phyloP scores from a whole-genome alignment of 1,284 basidiomycete species.

The Pseudozyma flocculosa region DNA sequence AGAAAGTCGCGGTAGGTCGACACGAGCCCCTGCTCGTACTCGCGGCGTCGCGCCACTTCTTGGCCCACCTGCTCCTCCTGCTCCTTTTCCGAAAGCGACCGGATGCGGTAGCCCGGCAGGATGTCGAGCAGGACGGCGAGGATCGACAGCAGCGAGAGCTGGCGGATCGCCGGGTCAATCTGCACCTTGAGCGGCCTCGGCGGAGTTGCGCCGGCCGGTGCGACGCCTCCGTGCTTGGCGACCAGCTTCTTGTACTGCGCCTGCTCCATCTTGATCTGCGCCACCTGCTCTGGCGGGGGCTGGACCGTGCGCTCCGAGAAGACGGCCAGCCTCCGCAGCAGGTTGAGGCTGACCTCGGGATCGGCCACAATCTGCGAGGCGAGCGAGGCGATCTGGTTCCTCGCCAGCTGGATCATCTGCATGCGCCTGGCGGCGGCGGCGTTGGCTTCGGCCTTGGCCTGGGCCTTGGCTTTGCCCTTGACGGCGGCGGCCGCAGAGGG shows the following conservation, averaged over 20 bases:
- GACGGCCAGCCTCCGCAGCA: conserved; percentile 47
- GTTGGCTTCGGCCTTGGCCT: conserved; percentile 6
- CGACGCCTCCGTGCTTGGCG: conserved; percentile 3
- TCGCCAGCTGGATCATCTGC: conserved; percentile 31
- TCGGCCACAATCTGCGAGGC: conserved; percentile 51
- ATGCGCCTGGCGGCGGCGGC: conserved; percentile 4
- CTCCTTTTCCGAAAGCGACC: conserved; percentile 83
- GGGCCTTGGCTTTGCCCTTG: conserved; percentile 22
- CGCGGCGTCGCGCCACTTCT: conserved; percentile 82
- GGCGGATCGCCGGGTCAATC: conserved; percentile 81
- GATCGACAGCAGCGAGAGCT: conserved; percentile 84
- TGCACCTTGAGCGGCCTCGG: conserved; percentile 20
- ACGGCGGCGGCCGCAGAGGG: conserved; percentile 2
- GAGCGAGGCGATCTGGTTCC: conserved; percentile 56
- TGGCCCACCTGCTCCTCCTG: conserved; percentile 91
- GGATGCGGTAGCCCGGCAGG: conserved; percentile 77
- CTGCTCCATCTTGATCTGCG: conserved; percentile 17
- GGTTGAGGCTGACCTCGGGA: conserved; percentile 50
- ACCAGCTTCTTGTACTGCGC: conserved; percentile 38
- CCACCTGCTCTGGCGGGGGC: conserved; percentile 33
- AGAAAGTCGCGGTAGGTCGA: conserved; percentile 85
- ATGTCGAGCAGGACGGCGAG: conserved; percentile 94
- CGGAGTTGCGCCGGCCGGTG: conserved; percentile 58
- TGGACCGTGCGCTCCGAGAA: conserved; percentile 15
- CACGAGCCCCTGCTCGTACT: conserved; percentile 96